Base-by-base conservation (phyloP, 2,329 filamentous ascomycete species). In the Coniochaeta ligniaria region DNA sequence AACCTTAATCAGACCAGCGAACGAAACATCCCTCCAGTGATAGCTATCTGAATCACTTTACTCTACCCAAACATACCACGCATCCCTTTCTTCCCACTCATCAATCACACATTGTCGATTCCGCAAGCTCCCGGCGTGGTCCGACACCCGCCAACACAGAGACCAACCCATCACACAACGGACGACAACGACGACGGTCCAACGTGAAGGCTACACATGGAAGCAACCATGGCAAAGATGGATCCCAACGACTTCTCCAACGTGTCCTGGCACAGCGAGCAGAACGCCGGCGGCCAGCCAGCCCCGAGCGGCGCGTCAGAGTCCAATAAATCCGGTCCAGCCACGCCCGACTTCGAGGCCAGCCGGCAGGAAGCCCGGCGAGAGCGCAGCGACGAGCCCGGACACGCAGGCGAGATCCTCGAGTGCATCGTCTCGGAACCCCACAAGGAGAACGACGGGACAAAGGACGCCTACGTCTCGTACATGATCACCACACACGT, bases 381-480 rank as follows among this genome's bases (percentile, higher is more conserved):
- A 78, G 80, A 77, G 20, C 71, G 78, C 33, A 72, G 80, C 62
- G 79, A 80, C 43, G 80, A 83, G 59, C 74, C 77, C n/a, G 82
- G 82, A 38, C 85, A 85, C 54, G 79, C 90, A 59, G 83, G 81
- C 41, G 94, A 96, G 66, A 83, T 85, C 60, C 82, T 99, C 50
- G 90, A 96, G 71, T 97, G 93, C 72, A 86, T 80, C 20, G 94
- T 99, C 20, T 85, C 86, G 60, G 84, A 88, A 61, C 92, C 95
- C 22, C 84, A 94, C 74, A 98, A 97, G 76, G 95, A 98, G 79
- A 95, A 94, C 70, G 92, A 97, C 70, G 94, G 95, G 56, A 96
- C 93, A 62, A 97, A 97, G 75, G 95, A 97, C 75, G 90, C 92
- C 59, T 99, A 96, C 77, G 89, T 98, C 61, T 98, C 95, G 12